These are phyloP conservation scores for Yamadazyma triangularis DNA, from an alignment of 1,139 yeast species.

Conservation along the genomic window DNA sequence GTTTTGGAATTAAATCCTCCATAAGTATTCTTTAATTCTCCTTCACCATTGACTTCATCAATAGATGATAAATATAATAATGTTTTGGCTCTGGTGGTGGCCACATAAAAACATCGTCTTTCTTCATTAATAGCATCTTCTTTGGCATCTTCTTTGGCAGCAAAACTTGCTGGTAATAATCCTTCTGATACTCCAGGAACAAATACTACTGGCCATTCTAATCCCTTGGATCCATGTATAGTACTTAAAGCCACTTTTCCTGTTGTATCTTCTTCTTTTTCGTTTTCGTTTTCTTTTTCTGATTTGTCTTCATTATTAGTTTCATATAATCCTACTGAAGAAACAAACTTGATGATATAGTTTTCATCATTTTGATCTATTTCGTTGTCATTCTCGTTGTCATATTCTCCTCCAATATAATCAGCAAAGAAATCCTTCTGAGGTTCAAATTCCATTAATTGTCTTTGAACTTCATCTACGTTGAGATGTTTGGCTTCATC, in stretches of 20 bases:
- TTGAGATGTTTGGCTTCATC: conserved; percentile 27
- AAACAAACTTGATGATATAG: conserved; percentile 49
- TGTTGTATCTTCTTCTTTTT: conserved; percentile 5
- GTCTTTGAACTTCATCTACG: conserved; percentile 39
- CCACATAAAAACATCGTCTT: conserved; percentile 81
- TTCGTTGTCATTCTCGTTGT: conserved; percentile 16
- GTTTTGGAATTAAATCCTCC: conserved; percentile 21
- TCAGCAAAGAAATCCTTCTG: conserved; percentile 45
- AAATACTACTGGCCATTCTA: conserved; percentile 93
- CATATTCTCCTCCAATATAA: conserved; percentile 9
- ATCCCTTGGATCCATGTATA: conserved; percentile 88
- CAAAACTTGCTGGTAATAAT: conserved; percentile 49
- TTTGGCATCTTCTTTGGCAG: conserved; percentile 24
- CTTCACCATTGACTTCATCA: conserved; percentile 18
- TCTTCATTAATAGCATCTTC: conserved; percentile 61
- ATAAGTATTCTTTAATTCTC: no score
- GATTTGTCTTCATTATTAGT: conserved; percentile 8
- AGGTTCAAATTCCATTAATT: conserved; percentile 42
- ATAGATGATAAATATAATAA: conserved; percentile 35
- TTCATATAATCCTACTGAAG: conserved; percentile 57
- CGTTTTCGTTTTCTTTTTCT: conserved; percentile 8
- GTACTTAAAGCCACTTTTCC: conserved; percentile 53
- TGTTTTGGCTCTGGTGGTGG: conserved; percentile 74
- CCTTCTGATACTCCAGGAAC: conserved; percentile 68
- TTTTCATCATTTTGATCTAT: conserved; percentile 18